A percentile compares a stretch with the other conserved stretches of the same genome.
phyloP scores from a whole-genome alignment of 345 rosid species.

The Syzygium oleosum region DNA sequence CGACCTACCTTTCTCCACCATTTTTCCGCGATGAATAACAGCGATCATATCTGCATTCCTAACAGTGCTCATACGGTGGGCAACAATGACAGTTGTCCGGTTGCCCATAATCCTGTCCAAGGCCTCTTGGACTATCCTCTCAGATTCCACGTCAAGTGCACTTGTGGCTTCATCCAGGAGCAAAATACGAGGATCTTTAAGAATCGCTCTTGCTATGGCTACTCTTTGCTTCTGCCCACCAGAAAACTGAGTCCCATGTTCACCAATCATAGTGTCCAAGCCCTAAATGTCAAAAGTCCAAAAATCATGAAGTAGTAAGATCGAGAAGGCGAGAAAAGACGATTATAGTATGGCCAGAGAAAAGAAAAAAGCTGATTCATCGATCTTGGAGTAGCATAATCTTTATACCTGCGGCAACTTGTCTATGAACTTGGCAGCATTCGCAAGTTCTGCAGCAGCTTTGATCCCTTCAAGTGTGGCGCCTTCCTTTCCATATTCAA shows the following conservation, averaged over 20 bases:
- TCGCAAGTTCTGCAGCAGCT: conserved; percentile 26
- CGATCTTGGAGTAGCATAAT: background rate
- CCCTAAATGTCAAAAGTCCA: conserved; percentile 12
- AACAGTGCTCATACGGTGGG: conserved; percentile 30
- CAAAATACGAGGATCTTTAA: conserved; percentile 25
- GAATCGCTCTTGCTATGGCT: conserved; percentile 35
- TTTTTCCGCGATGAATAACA: conserved; percentile 26
- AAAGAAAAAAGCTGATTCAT: background rate
- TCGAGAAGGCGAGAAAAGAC: background rate
- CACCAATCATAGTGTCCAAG: conserved; percentile 38
- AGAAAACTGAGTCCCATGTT: conserved; percentile 39
- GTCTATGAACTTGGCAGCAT: conserved; percentile 34
- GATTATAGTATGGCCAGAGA: background rate
- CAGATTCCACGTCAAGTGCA: conserved; percentile 31
- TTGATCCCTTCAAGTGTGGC: conserved; percentile 22
- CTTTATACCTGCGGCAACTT: conserved; percentile 25
- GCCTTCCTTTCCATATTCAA: conserved; percentile 27
- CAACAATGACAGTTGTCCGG: conserved; percentile 28
- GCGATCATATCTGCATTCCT: conserved; percentile 22
- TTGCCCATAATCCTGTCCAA: conserved; percentile 29
- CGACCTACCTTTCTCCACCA: conserved; percentile 27
- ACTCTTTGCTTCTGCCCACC: conserved; percentile 45
- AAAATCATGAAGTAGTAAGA: background rate
- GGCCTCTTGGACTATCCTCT: conserved; percentile 28
- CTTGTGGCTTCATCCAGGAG: conserved; percentile 41